phyloP scores from a whole-genome alignment of 164 flowering plant genomes.

The Vitis vinifera region ASM3070453v1 NC_081821.1:6798001-6798500 shows the following conservation, averaged over 20 bases:
- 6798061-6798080: slow-evolving; percentile 54
- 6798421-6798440: too few relatives aligned
- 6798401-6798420: too few relatives aligned
- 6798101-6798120: not conserved
- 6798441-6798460: too few relatives aligned
- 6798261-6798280: slow-evolving; percentile 73
- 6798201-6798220: slow-evolving; percentile 62
- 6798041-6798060: slow-evolving; percentile 36
- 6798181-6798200: slow-evolving; percentile 63
- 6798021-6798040: slow-evolving; percentile 58
- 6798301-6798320: not conserved
- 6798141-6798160: not conserved
- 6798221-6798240: slow-evolving; percentile 73
- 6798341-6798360: not conserved
- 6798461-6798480: too few relatives aligned
- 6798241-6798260: slow-evolving; percentile 54
- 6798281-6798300: not conserved
- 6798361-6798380: not conserved
- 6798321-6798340: not conserved
- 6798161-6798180: slow-evolving; percentile 9
- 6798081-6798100: not conserved
- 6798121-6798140: not conserved
- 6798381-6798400: too few relatives aligned
- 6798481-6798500: too few relatives aligned
- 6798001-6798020: slow-evolving; percentile 59